A percentile compares a stretch with the other conserved stretches of the same genome.
Evolutionary conservation across 2,329 filamentous ascomycete genomes (phyloP).

Genomic region (Colletotrichum scovillei): DNA sequence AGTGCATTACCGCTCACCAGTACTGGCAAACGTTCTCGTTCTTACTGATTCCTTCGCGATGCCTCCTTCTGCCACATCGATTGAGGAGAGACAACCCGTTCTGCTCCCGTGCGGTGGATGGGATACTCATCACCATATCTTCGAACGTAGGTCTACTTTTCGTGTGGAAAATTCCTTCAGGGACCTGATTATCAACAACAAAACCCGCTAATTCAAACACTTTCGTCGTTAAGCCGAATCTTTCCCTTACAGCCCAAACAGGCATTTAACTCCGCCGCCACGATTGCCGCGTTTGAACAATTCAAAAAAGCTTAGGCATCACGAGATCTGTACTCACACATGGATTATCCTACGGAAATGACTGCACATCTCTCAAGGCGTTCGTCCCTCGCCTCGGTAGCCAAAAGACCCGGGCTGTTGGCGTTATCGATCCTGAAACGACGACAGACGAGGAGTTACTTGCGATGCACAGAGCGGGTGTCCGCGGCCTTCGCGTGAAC

Average conservation of each 20-base stretch:
- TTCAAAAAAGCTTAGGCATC: constrained; percentile 39
- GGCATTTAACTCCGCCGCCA: constrained; percentile 27
- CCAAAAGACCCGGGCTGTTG: constrained; percentile 42
- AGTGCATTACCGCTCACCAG: no score
- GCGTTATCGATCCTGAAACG: constrained; percentile 44
- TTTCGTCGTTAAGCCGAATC: not conserved
- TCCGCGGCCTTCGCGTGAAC: constrained; percentile 49
- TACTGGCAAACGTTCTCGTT: no score
- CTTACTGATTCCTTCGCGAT: not conserved
- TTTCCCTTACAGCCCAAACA: constrained; percentile 20
- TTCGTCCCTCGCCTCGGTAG: constrained; percentile 44
- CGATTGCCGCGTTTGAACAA: constrained; percentile 26
- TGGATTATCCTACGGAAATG: constrained; percentile 50
- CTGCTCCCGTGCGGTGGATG: constrained; percentile 45
- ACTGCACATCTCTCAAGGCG: constrained; percentile 45
- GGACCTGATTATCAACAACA: not conserved
- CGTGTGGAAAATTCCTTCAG: not conserved
- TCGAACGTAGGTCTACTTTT: constrained; percentile 41
- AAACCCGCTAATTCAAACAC: not conserved
- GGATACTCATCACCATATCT: constrained; percentile 48
- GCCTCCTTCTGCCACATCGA: not conserved
- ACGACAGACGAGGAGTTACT: constrained; percentile 39
- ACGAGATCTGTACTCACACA: constrained; percentile 50
- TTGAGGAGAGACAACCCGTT: not conserved
- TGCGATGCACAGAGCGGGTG: constrained; percentile 42